A percentile compares a stretch with the other conserved stretches of the same genome.
These are phyloP conservation scores for Fusarium caatingaense DNA, from an alignment of 2,329 filamentous ascomycete species.

Conservation along the genomic window DNA sequence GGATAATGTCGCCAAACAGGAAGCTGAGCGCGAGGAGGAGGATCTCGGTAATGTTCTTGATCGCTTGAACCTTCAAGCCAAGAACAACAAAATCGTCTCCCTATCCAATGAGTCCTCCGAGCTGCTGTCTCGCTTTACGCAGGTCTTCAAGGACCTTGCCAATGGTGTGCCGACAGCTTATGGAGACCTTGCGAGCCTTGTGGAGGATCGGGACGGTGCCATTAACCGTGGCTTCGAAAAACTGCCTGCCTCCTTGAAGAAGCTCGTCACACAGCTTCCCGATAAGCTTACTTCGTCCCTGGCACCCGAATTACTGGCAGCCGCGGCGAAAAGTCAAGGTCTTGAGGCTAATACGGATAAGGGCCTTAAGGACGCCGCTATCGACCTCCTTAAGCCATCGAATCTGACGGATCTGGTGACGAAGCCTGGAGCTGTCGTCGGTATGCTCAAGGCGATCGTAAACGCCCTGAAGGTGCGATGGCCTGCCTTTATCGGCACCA, in stretches of 20 bases:
- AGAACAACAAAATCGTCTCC: conserved; percentile 87
- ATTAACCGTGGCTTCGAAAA: conserved; percentile 70
- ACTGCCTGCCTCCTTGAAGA: conserved; percentile 83
- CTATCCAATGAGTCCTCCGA: conserved; percentile 87
- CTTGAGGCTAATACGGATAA: conserved; percentile 66
- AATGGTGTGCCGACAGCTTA: conserved; percentile 95
- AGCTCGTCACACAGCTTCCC: conserved; percentile 85
- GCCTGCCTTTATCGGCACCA: conserved; percentile 91
- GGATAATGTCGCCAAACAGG: conserved; percentile 56
- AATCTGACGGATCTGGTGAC: conserved; percentile 83
- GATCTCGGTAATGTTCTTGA: conserved; percentile 86
- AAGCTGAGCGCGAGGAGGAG: conserved; percentile 66
- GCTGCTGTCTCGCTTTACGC: conserved; percentile 84
- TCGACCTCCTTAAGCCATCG: conserved; percentile 75
- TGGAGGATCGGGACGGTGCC: conserved; percentile 71
- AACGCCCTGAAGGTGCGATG: conserved; percentile 88
- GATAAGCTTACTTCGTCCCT: conserved; percentile 81
- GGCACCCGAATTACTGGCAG: conserved; percentile 84
- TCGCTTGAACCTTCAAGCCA: conserved; percentile 82
- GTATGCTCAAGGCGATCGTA: conserved; percentile 89
- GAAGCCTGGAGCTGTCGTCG: conserved; percentile 86
- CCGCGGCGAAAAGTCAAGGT: conserved; percentile 79
- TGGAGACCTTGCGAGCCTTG: conserved; percentile 77
- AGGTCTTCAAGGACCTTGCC: conserved; percentile 90
- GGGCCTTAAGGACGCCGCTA: conserved; percentile 70